A percentile compares a stretch with the other conserved stretches of the same genome.
Evolutionary conservation across 768 basidiomycete species (phyloP).

Genomic region (Clitopilus passeckerianus): DNA sequence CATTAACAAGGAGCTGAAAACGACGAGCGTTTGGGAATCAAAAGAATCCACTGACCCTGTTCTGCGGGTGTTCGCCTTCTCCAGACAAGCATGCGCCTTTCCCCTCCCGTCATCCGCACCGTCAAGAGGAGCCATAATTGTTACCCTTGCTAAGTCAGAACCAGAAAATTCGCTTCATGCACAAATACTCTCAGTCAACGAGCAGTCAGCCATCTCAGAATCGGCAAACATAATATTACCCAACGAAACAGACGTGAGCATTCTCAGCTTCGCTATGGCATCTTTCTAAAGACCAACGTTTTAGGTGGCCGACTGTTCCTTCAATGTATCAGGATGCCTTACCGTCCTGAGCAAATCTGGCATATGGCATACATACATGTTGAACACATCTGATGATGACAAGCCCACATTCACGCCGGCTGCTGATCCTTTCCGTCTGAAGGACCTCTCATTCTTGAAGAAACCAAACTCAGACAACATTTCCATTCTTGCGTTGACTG

Average conservation of each 20-base stretch:
- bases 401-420: conserved; percentile 18
- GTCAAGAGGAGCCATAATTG: conserved; percentile 16
- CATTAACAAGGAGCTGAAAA: conserved; percentile 21
- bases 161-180: conserved; percentile 19
- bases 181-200: conserved; percentile 26
- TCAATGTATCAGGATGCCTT: conserved; percentile 42
- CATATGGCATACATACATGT: conserved; percentile 34
- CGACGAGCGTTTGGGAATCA: conserved; percentile 15
- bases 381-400: conserved; percentile 16
- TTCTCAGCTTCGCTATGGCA: neutral
- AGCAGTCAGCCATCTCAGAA: conserved; percentile 23
- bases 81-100: conserved; percentile 23
- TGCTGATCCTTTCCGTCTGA: conserved; percentile 22
- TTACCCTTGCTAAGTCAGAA: conserved; percentile 14
- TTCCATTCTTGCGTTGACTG: conserved; percentile 44
- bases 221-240: conserved; percentile 22
- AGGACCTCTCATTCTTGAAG: conserved; percentile 23
- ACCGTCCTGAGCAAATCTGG: conserved; percentile 48
- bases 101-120: conserved; percentile 15
- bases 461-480: conserved; percentile 14
- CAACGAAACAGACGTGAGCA: conserved; percentile 24
- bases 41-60: conserved; percentile 7
- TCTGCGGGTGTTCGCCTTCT: conserved; percentile 22
- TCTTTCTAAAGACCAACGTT: conserved; percentile 16
- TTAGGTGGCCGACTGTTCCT: conserved; percentile 35